Conservation (phyloP, 2,329 filamentous ascomycete genomes). For the Fusarium oligoseptatum region DNA sequence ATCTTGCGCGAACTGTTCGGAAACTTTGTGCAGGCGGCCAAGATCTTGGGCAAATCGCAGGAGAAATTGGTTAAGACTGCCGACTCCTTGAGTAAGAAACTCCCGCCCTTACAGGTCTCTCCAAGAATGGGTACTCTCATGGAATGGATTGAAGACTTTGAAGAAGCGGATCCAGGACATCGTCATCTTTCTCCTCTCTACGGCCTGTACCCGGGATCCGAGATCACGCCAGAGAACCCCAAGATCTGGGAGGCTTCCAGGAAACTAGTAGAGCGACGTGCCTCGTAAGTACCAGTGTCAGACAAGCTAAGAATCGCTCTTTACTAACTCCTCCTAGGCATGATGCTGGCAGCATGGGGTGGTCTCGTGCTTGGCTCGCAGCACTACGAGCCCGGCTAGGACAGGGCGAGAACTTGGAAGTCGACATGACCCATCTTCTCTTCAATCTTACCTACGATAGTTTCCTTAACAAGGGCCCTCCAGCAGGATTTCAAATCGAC, state of each 20-base stretch:
- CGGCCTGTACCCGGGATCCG: conserved; percentile 10
- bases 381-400: conserved; percentile 1
- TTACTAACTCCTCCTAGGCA: background rate
- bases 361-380: conserved; percentile 3
- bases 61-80: background rate
- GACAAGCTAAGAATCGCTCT: background rate
- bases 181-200: conserved; percentile 5
- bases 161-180: background rate
- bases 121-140: background rate
- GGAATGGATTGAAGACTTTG: conserved; percentile 18
- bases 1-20: conserved; percentile 10
- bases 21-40: background rate
- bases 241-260: background rate
- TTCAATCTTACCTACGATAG: conserved; percentile 7
- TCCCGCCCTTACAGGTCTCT: background rate
- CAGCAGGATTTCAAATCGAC: conserved; percentile 7
- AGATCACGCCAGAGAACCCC: background rate
- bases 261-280: background rate
- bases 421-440: conserved; percentile 5
- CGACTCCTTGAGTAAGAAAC: background rate
- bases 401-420: background rate
- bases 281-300: background rate
- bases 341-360: background rate
- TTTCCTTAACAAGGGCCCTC: conserved; percentile 4
- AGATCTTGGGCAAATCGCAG: background rate